Evolutionary conservation across 805 yeast species (phyloP).

Genomic region (Candida khao-thaluensis): DNA sequence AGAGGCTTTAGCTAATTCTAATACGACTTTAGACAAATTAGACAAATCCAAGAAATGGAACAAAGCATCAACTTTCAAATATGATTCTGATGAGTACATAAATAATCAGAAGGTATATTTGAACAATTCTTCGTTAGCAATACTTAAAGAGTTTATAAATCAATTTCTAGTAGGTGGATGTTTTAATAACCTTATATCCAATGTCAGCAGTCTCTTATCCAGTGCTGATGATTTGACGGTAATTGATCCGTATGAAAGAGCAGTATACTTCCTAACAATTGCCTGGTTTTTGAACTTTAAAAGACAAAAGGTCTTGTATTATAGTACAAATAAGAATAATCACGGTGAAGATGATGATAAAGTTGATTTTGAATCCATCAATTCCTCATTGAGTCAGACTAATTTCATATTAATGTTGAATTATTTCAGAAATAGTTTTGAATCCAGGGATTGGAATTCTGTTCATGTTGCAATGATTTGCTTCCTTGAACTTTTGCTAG

Average conservation of each 20-base stretch:
- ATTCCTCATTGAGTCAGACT: slow-evolving; percentile 59
- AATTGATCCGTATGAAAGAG: slow-evolving; percentile 37
- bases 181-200: slow-evolving; percentile 62
- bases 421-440: slow-evolving; percentile 43
- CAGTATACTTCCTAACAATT: slow-evolving; percentile 53
- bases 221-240: slow-evolving; percentile 28
- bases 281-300: slow-evolving; percentile 80
- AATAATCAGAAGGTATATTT: slow-evolving; percentile 26
- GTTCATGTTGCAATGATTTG: slow-evolving; percentile 70
- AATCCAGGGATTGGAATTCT: slow-evolving; percentile 52
- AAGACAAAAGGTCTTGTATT: slow-evolving; percentile 27
- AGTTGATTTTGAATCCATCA: slow-evolving; percentile 44
- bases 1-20: slow-evolving; percentile 51
- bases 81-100: slow-evolving; percentile 41
- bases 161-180: slow-evolving; percentile 65
- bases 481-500: slow-evolving; percentile 59
- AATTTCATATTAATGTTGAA: slow-evolving; percentile 54
- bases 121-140: slow-evolving; percentile 24
- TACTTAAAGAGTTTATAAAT: slow-evolving; percentile 50
- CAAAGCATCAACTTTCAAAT: slow-evolving; percentile 35
- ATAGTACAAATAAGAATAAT: slow-evolving; percentile 11
- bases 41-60: slow-evolving; percentile 72
- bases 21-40: slow-evolving; percentile 57
- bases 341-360: slow-evolving; percentile 24
- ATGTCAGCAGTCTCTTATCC: slow-evolving; percentile 46